Evolutionary conservation across 805 yeast genomes (phyloP).

Genomic region (Saitoella complicata): DNA sequence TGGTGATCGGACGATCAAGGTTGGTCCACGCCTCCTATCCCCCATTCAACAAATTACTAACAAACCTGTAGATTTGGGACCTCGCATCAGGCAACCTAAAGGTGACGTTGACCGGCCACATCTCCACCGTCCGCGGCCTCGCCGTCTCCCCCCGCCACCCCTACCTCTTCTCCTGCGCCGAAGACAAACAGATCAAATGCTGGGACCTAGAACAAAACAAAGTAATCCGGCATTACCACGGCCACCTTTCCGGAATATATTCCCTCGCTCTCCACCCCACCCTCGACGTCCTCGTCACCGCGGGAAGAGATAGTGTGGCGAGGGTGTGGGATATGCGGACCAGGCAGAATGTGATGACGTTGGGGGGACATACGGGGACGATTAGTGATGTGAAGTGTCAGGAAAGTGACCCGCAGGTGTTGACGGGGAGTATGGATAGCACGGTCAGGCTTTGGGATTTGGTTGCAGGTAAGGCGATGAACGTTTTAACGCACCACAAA

Average conservation of each 20-base stretch:
- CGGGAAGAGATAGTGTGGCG: constrained; percentile 74
- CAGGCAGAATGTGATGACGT: constrained; percentile 51
- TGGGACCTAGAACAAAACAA: constrained; percentile 89
- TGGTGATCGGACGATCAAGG: constrained; percentile 67
- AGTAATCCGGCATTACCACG: constrained; percentile 76
- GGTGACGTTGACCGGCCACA: constrained; percentile 75
- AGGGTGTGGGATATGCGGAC: constrained; percentile 91
- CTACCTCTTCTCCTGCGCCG: constrained; percentile 79
- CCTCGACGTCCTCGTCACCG: constrained; percentile 66
- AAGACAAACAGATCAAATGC: constrained; percentile 81
- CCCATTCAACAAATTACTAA: not conserved
- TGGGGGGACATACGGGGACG: constrained; percentile 68
- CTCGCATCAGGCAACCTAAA: constrained; percentile 51
- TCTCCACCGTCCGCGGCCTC: constrained; percentile 71
- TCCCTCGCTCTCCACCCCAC: constrained; percentile 77
- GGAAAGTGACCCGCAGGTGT: constrained; percentile 66
- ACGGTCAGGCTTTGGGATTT: constrained; percentile 85
- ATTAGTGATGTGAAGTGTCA: constrained; percentile 54
- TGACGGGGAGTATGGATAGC: constrained; percentile 69
- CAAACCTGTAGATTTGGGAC: constrained; percentile 47
- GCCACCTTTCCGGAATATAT: constrained; percentile 82
- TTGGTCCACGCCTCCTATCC: constrained; percentile 1
- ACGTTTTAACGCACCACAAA: constrained; percentile 70
- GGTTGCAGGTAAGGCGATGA: constrained; percentile 53
- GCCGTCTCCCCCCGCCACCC: constrained; percentile 64